Percentiles rank a stretch among this genome's conserved stretches.
These are phyloP conservation scores for Chrysoporthe austroafricana DNA, from an alignment of 2,329 filamentous ascomycete genomes.

Conservation along the genomic window DNA sequence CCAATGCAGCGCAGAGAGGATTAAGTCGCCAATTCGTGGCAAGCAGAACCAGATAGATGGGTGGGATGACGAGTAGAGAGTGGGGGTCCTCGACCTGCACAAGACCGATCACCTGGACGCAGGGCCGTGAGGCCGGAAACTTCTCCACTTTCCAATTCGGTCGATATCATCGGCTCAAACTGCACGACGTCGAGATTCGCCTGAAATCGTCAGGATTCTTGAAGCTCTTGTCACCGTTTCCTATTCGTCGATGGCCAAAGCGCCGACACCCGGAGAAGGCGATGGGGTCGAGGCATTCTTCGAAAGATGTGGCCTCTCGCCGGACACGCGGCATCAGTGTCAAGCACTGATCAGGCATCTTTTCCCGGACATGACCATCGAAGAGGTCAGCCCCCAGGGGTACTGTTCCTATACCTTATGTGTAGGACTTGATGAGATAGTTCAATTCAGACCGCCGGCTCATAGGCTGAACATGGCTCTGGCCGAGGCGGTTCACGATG, in stretches of 20 bases:
- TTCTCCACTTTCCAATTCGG: constrained; percentile 12
- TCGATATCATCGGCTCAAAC: neutral
- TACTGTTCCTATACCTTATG: constrained; percentile 57
- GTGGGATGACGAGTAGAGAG: constrained; percentile 11
- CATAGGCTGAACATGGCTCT: constrained; percentile 47
- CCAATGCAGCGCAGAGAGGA: neutral
- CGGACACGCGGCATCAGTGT: constrained; percentile 7
- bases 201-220: neutral
- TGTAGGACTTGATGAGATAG: constrained; percentile 42
- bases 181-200: neutral
- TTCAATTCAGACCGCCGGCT: constrained; percentile 53
- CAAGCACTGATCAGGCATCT: constrained; percentile 36
- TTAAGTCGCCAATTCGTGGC: neutral
- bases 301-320: constrained; percentile 18
- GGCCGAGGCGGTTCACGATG: constrained; percentile 41
- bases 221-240: neutral
- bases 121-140: neutral
- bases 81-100: constrained; percentile 20
- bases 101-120: constrained; percentile 20
- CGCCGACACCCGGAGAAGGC: neutral
- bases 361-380: constrained; percentile 39
- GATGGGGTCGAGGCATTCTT: constrained; percentile 24
- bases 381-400: constrained; percentile 47
- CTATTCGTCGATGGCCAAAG: neutral
- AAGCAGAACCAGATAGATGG: constrained; percentile 3